These are phyloP conservation scores for Leccinum incarnatum DNA, from an alignment of 768 basidiomycete species.

Conservation along the genomic window DNA sequence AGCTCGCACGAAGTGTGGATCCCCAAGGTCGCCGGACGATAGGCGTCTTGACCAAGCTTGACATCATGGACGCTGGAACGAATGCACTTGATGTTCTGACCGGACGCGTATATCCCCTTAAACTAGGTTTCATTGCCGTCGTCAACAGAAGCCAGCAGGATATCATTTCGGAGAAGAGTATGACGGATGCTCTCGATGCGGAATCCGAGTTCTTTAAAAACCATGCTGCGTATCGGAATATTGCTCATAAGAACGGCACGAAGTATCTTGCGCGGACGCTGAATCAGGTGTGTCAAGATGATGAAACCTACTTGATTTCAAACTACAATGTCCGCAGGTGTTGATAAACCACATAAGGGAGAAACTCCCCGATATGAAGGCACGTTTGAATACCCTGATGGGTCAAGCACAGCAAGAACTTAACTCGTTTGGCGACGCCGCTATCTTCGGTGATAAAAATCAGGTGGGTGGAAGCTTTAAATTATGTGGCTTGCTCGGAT, in stretches of 20 bases:
- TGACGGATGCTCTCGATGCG: conserved; percentile 79
- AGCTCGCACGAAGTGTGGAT: conserved; percentile 93
- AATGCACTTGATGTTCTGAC: conserved; percentile 96
- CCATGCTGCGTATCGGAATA: conserved; percentile 91
- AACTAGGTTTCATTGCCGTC: conserved; percentile 96
- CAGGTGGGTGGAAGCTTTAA: conserved; percentile 42
- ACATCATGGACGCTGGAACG: conserved; percentile 99
- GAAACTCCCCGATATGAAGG: conserved; percentile 99
- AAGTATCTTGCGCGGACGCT: conserved; percentile 90
- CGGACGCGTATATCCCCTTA: conserved; percentile 95
- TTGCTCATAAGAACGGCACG: conserved; percentile 97
- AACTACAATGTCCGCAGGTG: conserved; percentile 52
- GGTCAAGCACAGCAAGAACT: conserved; percentile 99
- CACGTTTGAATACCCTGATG: conserved; percentile 95
- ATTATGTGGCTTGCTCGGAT: conserved; percentile 2
- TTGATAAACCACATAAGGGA: conserved; percentile 97
- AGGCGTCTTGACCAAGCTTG: conserved; percentile 94
- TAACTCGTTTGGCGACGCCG: conserved; percentile 92
- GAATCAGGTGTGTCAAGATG: conserved; percentile 66
- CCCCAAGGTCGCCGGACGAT: conserved; percentile 96
- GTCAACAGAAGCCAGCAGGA: conserved; percentile 98
- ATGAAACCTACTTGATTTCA: neutral
- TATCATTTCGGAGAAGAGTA: conserved; percentile 82
- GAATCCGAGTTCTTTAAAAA: conserved; percentile 90
- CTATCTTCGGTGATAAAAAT: conserved; percentile 88